These are phyloP conservation scores for Rhinocladiella mackenziei DNA, from an alignment of 2,329 filamentous ascomycete species.

Conservation along the genomic window DNA sequence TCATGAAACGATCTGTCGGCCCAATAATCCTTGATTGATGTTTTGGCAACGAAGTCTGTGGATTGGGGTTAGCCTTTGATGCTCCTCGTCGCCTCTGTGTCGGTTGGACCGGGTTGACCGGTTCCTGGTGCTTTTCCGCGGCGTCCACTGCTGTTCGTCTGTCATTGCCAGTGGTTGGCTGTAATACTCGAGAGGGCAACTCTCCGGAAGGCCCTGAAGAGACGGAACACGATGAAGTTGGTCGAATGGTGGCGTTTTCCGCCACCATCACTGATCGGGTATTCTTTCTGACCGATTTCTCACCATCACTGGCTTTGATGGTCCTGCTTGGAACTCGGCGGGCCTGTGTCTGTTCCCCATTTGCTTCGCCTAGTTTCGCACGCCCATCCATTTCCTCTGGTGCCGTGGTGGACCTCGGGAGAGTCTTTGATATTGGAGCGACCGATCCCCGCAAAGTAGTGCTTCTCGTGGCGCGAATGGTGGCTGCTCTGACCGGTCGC, in stretches of 20 bases:
- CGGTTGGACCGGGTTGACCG: neutral
- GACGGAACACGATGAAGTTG: conserved; percentile 12
- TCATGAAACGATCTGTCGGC: conserved; percentile 3
- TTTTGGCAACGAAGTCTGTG: neutral
- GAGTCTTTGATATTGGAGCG: conserved; percentile 14
- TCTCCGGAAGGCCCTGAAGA: conserved; percentile 38
- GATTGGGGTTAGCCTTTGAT: conserved; percentile 3
- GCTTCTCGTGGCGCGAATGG: conserved; percentile 24
- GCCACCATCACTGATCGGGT: conserved; percentile 1
- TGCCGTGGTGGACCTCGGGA: conserved; percentile 23
- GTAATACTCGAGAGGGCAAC: conserved; percentile 35
- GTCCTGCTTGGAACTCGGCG: conserved; percentile 9
- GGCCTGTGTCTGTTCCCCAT: neutral
- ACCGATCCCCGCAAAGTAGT: conserved; percentile 10
- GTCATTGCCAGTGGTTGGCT: conserved; percentile 17
- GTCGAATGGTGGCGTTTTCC: conserved; percentile 8
- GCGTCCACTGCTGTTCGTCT: neutral
- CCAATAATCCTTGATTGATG: conserved; percentile 21
- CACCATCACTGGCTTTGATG: neutral
- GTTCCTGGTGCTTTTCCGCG: conserved; percentile 1
- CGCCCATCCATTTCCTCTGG: conserved; percentile 19
- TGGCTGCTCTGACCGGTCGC: conserved; percentile 29
- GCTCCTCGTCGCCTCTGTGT: neutral
- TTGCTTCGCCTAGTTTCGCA: conserved; percentile 7
- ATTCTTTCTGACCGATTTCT: conserved; percentile 1